A percentile compares a stretch with the other conserved stretches of the same genome.
These are phyloP conservation scores for Penicillium sp. DNA, from an alignment of 2,329 filamentous ascomycete genomes.

Conservation along the genomic window DNA sequence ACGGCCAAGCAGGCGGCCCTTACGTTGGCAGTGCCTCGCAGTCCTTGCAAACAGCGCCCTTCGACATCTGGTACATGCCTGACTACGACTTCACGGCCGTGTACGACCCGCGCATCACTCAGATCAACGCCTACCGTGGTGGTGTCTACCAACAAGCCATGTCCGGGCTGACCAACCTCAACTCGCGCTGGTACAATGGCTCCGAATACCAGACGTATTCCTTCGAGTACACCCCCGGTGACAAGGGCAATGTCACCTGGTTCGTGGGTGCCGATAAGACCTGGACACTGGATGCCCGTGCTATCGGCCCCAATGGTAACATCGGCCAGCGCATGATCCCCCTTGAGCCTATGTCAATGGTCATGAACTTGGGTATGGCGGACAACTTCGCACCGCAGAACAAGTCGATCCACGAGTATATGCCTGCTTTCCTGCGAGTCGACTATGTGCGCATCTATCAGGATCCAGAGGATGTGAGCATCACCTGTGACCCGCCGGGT, in stretches of 20 bases:
- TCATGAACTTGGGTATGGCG: conserved; percentile 68
- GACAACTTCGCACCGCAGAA: conserved; percentile 60
- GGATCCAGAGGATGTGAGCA: conserved; percentile 51
- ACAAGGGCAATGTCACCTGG: conserved; percentile 60
- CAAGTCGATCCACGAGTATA: conserved; percentile 50
- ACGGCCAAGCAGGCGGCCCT: conserved; percentile 41
- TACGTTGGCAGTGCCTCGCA: conserved; percentile 60
- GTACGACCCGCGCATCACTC: conserved; percentile 55
- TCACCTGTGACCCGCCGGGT: conserved; percentile 64
- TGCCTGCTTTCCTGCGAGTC: conserved; percentile 62
- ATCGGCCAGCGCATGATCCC: conserved; percentile 61
- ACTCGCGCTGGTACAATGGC: conserved; percentile 63
- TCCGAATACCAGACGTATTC: conserved; percentile 59
- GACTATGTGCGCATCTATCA: conserved; percentile 70
- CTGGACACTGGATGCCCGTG: conserved; percentile 57
- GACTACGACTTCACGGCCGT: conserved; percentile 60
- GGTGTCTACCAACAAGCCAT: conserved; percentile 60
- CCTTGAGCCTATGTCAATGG: conserved; percentile 61
- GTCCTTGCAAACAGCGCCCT: conserved; percentile 63
- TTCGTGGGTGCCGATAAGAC: conserved; percentile 61
- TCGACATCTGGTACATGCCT: conserved; percentile 65
- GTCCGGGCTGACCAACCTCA: conserved; percentile 57
- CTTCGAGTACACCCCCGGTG: conserved; percentile 60
- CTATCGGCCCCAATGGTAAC: conserved; percentile 64
- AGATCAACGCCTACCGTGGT: conserved; percentile 58